Evolutionary conservation across 257 asterid genomes (phyloP).

Genomic region (Osmanthus fragrans): DNA sequence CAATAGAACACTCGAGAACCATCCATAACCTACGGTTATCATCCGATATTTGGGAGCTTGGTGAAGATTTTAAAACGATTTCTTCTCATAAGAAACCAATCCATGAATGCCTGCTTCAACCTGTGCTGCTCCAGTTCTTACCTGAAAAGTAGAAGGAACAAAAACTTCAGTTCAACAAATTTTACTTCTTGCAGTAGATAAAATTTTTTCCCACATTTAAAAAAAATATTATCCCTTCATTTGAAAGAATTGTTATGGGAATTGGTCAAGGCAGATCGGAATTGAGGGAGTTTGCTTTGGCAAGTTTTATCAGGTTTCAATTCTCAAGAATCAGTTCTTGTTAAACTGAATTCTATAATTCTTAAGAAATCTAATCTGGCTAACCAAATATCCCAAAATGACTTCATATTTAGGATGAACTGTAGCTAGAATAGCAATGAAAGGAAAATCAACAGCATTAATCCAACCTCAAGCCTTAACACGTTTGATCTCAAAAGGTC

Average conservation of each 20-base stretch:
- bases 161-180: neutral
- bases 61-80: slow-evolving; percentile 37
- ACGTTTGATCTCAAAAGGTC: slow-evolving; percentile 65
- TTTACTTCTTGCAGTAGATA: neutral
- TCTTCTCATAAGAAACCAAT: slow-evolving; percentile 63
- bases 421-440: neutral
- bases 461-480: slow-evolving; percentile 74
- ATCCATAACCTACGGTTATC: neutral
- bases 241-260: neutral
- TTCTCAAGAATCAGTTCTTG: neutral
- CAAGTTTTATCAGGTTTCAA: neutral
- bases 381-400: neutral
- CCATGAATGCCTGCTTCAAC: slow-evolving; percentile 79
- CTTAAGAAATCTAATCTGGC: neutral
- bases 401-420: neutral
- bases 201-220: neutral
- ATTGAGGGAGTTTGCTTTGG: neutral
- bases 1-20: neutral
- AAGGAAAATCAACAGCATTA: neutral
- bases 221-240: neutral
- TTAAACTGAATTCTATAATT: neutral
- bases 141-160: slow-evolving; percentile 30
- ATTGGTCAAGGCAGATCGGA: neutral
- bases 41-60: neutral
- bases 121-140: slow-evolving; percentile 77